Conservation (phyloP, 2,329 filamentous ascomycete species). For the Nectriaceae sp. region DNA sequence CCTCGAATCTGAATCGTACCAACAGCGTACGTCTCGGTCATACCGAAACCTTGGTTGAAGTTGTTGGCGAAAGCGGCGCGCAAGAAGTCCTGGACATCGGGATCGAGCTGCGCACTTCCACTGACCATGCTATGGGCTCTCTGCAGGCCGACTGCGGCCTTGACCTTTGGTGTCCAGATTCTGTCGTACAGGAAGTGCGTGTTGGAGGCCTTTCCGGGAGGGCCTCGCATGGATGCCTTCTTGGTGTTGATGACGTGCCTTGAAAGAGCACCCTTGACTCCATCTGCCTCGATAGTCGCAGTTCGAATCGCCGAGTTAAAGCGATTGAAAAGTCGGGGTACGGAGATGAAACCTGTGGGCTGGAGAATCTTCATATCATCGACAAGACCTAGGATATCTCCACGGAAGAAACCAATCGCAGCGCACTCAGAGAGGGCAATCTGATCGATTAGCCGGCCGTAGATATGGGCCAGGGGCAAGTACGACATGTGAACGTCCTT, state of each 20-base stretch:
- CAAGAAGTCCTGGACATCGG: conserved; percentile 84
- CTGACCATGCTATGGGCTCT: conserved; percentile 74
- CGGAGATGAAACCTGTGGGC: conserved; percentile 82
- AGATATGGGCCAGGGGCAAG: conserved; percentile 92
- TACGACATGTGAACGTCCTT: conserved; percentile 78
- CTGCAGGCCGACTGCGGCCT: conserved; percentile 79
- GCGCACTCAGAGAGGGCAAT: conserved; percentile 70
- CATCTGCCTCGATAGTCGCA: conserved; percentile 75
- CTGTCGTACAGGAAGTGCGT: conserved; percentile 78
- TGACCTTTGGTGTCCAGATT: conserved; percentile 89
- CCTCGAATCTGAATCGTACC: conserved; percentile 67
- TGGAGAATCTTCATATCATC: conserved; percentile 89
- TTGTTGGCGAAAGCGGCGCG: conserved; percentile 78
- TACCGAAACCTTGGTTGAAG: conserved; percentile 85
- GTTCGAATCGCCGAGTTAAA: conserved; percentile 83
- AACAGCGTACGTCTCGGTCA: conserved; percentile 90
- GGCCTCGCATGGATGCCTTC: conserved; percentile 73
- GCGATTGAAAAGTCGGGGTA: conserved; percentile 88
- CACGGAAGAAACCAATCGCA: conserved; percentile 89
- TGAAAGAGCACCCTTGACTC: conserved; percentile 79
- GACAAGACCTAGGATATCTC: conserved; percentile 80
- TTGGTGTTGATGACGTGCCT: conserved; percentile 80
- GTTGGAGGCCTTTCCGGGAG: conserved; percentile 74
- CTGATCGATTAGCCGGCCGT: conserved; percentile 82
- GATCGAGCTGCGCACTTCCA: conserved; percentile 89